Conservation (phyloP, 108 stramenopile species). For the Cyclostephanos invisitatus region DNA sequence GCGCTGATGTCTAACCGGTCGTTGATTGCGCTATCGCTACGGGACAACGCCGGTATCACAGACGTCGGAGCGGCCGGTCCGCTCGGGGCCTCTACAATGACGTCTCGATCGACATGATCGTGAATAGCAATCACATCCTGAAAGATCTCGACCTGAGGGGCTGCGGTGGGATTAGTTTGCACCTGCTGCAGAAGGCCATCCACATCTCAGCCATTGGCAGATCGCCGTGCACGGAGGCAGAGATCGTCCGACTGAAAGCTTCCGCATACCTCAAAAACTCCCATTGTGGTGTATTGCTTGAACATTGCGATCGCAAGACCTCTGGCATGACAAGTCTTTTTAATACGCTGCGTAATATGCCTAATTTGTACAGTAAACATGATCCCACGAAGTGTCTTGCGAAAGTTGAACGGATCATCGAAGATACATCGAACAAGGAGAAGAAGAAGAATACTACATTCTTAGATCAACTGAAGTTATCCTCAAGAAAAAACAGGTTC, state of each 20-base stretch:
- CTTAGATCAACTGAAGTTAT: slow-evolving; percentile 7
- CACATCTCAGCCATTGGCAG: background rate
- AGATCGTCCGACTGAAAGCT: slow-evolving; percentile 11
- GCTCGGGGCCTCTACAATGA: slow-evolving; percentile 13
- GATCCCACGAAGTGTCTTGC: background rate
- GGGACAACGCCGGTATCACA: slow-evolving; percentile 18
- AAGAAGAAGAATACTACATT: slow-evolving; percentile 5
- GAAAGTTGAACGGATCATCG: background rate
- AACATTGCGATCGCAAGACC: slow-evolving; percentile 12
- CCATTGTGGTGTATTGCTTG: slow-evolving; percentile 1
- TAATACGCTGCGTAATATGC: slow-evolving; percentile 14
- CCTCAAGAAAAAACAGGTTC: slow-evolving; percentile 2
- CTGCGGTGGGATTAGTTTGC: slow-evolving; percentile 5
- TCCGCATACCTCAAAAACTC: slow-evolving; percentile 1
- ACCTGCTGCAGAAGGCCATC: background rate
- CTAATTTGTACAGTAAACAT: slow-evolving; percentile 6
- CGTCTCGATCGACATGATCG: slow-evolving; percentile 17
- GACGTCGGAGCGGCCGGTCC: slow-evolving; percentile 22
- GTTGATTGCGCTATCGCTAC: slow-evolving; percentile 16
- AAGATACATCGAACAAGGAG: background rate
- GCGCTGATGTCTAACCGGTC: slow-evolving; percentile 11
- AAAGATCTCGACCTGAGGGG: slow-evolving; percentile 25
- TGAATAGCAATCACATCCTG: slow-evolving; percentile 27
- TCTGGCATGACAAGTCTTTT: slow-evolving; percentile 14
- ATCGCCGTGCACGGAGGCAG: background rate